phyloP scores from a whole-genome alignment of 2,329 filamentous ascomycete genomes.

The Fusarium sp. region DNA sequence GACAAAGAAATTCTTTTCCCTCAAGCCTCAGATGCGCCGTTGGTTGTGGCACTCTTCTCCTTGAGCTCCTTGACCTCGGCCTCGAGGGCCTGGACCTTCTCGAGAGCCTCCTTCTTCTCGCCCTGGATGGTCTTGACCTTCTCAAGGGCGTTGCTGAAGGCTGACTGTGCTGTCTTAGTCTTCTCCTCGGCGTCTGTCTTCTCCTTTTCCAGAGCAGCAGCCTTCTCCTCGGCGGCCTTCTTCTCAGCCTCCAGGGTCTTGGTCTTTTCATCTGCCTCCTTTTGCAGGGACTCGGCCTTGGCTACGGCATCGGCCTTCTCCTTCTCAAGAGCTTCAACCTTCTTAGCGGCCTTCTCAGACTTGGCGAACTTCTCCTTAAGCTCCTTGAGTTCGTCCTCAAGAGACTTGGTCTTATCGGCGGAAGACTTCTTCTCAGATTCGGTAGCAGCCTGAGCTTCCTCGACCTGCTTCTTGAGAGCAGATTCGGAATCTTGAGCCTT shows the following conservation, averaged over 20 bases:
- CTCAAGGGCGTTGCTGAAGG: constrained; percentile 18
- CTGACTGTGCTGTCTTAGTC: constrained; percentile 19
- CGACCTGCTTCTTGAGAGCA: constrained; percentile 33
- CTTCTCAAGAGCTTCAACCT: constrained; percentile 24
- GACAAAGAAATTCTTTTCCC: neutral
- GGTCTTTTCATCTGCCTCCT: constrained; percentile 14
- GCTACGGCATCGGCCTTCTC: constrained; percentile 22
- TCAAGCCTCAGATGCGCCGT: constrained; percentile 31
- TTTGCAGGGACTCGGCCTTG: constrained; percentile 8
- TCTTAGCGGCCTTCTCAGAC: constrained; percentile 15
- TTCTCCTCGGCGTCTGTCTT: constrained; percentile 28
- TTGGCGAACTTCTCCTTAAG: constrained; percentile 34
- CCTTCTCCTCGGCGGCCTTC: constrained; percentile 4
- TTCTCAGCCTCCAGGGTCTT: constrained; percentile 12
- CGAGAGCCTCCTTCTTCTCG: constrained; percentile 33
- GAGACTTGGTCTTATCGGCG: constrained; percentile 28
- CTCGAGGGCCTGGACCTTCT: constrained; percentile 32
- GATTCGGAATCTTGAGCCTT: constrained; percentile 14
- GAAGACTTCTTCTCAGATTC: constrained; percentile 30
- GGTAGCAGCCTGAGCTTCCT: constrained; percentile 28
- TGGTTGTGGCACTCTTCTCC: constrained; percentile 28
- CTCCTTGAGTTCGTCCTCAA: constrained; percentile 29
- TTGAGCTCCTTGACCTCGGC: constrained; percentile 32
- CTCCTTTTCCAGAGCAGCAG: constrained; percentile 11
- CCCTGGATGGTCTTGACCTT: constrained; percentile 15